phyloP scores from a whole-genome alignment of 805 yeast genomes.

The Torulaspora delbrueckii region DNA sequence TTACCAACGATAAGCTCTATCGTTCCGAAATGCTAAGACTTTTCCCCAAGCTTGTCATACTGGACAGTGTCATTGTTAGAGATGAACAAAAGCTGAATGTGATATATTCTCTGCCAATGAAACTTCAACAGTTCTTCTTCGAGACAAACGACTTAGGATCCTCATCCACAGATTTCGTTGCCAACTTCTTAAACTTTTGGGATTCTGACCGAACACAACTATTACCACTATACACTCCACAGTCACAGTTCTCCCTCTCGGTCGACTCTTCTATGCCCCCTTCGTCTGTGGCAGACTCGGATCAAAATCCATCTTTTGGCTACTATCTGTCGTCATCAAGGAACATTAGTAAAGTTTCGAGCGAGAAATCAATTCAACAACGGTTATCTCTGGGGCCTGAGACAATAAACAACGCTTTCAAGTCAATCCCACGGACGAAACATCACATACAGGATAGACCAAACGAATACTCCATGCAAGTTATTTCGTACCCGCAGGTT shows the following conservation, averaged over 20 bases:
- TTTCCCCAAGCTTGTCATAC: conserved; percentile 75
- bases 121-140: conserved; percentile 64
- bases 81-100: conserved; percentile 57
- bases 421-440: conserved; percentile 68
- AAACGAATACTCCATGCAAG: conserved; percentile 66
- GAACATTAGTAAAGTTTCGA: conserved; percentile 60
- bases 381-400: conserved; percentile 68
- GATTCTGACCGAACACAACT: conserved; percentile 71
- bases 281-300: conserved; percentile 33
- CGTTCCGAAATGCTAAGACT: conserved; percentile 57
- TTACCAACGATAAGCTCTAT: conserved; percentile 45
- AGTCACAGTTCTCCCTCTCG: conserved; percentile 79
- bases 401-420: conserved; percentile 55
- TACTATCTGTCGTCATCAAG: conserved; percentile 70
- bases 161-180: conserved; percentile 69
- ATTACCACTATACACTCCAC: conserved; percentile 67
- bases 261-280: conserved; percentile 68
- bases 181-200: conserved; percentile 75
- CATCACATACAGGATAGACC: conserved; percentile 67
- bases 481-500: conserved; percentile 64
- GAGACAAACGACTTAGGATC: conserved; percentile 68
- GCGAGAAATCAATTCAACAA: conserved; percentile 49
- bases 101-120: conserved; percentile 53
- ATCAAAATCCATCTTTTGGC: conserved; percentile 48
- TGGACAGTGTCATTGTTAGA: conserved; percentile 75